A percentile compares a stretch with the other conserved stretches of the same genome.
phyloP scores from a whole-genome alignment of 1,284 basidiomycete genomes.

The Stygiomarasmius scandens region DNA sequence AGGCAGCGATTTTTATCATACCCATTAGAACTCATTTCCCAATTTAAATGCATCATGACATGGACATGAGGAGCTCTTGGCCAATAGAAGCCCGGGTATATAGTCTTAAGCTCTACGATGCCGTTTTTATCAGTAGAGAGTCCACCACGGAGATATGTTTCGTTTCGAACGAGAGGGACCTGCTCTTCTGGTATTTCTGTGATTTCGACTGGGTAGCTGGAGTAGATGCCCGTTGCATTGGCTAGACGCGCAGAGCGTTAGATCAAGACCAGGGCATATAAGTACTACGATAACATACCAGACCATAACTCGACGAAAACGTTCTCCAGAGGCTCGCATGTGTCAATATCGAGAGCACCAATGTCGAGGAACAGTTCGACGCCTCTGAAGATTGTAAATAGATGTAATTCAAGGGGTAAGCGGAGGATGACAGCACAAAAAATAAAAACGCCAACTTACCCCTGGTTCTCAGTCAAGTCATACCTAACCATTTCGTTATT shows the following conservation, averaged over 20 bases:
- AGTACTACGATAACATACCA: slow-evolving; percentile 19
- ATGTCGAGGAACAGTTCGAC: slow-evolving; percentile 54
- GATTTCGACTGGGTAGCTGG: slow-evolving; percentile 21
- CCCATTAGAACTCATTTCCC: neutral
- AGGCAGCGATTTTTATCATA: no score
- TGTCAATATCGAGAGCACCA: slow-evolving; percentile 59
- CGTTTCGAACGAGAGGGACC: neutral
- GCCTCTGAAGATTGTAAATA: slow-evolving; percentile 33
- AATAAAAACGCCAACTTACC: slow-evolving; percentile 17
- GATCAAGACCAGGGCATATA: neutral
- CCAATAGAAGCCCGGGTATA: neutral
- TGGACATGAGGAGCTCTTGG: neutral
- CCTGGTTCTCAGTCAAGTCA: slow-evolving; percentile 36
- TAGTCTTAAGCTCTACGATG: neutral
- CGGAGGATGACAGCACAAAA: neutral
- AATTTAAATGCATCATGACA: neutral
- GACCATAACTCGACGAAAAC: slow-evolving; percentile 51
- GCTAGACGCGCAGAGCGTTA: slow-evolving; percentile 10
- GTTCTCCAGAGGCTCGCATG: slow-evolving; percentile 54
- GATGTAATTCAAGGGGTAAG: neutral
- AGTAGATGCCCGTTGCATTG: slow-evolving; percentile 32
- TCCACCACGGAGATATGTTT: neutral
- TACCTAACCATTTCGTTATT: slow-evolving; percentile 43
- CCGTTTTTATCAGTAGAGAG: neutral
- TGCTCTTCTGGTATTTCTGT: no score